A percentile compares a stretch with the other conserved stretches of the same genome.
These are phyloP conservation scores for Discostella stelligeroides DNA, from an alignment of 108 stramenopile genomes.

Conservation along the genomic window DNA sequence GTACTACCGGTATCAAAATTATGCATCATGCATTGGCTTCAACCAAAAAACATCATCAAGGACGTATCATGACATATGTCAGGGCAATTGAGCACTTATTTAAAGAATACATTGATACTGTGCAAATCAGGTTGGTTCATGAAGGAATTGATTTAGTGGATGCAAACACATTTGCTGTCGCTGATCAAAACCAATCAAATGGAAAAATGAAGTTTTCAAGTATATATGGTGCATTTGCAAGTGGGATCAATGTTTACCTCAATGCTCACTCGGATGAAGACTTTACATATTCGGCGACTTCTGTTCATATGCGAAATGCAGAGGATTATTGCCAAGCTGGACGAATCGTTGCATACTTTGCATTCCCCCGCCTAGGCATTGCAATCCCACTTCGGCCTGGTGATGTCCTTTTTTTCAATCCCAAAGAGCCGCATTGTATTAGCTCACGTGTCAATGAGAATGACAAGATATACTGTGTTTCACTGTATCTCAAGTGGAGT, in stretches of 20 bases:
- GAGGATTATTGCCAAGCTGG: not conserved
- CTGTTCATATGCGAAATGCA: not conserved
- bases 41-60: not conserved
- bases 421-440: not conserved
- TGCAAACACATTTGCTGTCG: not conserved
- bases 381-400: not conserved
- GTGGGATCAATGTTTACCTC: not conserved
- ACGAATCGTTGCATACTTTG: not conserved
- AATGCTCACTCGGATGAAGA: not conserved
- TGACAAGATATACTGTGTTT: not conserved
- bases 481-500: not conserved
- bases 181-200: conserved; percentile 1
- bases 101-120: not conserved
- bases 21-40: not conserved
- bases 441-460: not conserved
- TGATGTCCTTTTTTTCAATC: conserved; percentile 9
- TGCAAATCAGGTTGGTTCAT: not conserved
- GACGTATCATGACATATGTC: not conserved
- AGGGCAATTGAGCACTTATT: not conserved
- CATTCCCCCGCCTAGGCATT: not conserved
- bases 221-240: not conserved
- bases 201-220: not conserved
- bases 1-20: not conserved
- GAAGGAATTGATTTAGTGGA: not conserved
- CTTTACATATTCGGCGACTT: not conserved